Conservation (phyloP, 2,329 filamentous ascomycete species). For the Biscogniauxia marginata region DNA sequence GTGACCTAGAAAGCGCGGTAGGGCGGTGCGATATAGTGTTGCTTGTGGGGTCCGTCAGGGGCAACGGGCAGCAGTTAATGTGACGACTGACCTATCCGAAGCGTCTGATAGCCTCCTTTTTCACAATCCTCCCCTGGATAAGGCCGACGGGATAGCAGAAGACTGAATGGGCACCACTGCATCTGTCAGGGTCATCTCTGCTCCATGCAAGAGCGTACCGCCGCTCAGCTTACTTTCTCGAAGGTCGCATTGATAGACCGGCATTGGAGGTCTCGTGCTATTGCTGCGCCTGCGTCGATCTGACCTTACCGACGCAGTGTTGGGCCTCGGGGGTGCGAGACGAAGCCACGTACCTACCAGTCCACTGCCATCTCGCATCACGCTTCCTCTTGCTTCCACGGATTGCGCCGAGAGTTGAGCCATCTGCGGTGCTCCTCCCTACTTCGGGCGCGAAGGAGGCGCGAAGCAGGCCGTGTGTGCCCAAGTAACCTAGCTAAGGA, state of each 20-base stretch:
- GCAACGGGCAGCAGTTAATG: background rate
- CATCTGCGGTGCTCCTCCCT: background rate
- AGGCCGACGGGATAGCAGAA: background rate
- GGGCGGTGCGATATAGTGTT: background rate
- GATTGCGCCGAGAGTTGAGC: background rate
- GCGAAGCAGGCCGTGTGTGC: background rate
- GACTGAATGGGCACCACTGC: background rate
- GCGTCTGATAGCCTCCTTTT: background rate
- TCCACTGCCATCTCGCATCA: background rate
- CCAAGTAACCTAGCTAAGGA: background rate
- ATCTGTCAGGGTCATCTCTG: background rate
- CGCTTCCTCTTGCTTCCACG: background rate
- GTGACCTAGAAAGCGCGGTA: background rate
- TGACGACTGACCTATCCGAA: background rate
- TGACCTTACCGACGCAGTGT: background rate
- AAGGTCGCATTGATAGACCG: no score
- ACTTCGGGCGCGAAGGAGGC: background rate
- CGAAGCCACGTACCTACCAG: background rate
- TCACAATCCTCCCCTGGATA: background rate
- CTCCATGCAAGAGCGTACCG: background rate
- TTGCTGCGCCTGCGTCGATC: background rate
- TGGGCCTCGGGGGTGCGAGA: background rate
- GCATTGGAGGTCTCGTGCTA: no score
- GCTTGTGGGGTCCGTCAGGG: background rate
- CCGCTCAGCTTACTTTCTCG: background rate